phyloP scores from a whole-genome alignment of 2,329 filamentous ascomycete genomes.

The Clonostachys sp. region DNA sequence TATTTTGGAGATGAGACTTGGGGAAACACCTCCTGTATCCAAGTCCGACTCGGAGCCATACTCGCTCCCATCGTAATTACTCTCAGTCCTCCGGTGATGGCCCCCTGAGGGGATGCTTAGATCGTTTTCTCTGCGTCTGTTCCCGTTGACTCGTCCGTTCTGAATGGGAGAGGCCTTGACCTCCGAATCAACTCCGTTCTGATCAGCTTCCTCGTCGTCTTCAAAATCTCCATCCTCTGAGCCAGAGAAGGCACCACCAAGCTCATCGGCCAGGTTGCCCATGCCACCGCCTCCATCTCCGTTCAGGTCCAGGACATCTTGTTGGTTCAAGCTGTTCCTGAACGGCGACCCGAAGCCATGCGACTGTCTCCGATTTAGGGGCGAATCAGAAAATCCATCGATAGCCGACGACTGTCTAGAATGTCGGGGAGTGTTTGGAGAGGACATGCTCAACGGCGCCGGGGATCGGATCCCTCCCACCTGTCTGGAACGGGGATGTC shows the following conservation, averaged over 20 bases:
- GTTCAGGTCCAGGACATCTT: constrained; percentile 40
- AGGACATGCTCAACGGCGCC: constrained; percentile 22
- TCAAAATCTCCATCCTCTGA: constrained; percentile 47
- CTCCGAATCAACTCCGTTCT: not conserved
- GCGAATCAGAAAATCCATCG: constrained; percentile 42
- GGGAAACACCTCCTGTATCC: constrained; percentile 63
- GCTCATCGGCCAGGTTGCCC: constrained; percentile 76
- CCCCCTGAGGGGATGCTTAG: constrained; percentile 38
- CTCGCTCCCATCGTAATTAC: constrained; percentile 65
- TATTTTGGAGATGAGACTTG: constrained; percentile 63
- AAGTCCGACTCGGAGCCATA: constrained; percentile 70
- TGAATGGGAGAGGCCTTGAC: not conserved
- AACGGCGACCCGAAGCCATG: constrained; percentile 45
- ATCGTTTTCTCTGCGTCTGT: constrained; percentile 27
- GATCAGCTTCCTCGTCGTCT: constrained; percentile 25
- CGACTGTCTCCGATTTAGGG: constrained; percentile 41
- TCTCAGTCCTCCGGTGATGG: constrained; percentile 46
- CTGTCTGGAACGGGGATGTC: not conserved
- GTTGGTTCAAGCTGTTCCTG: constrained; percentile 41
- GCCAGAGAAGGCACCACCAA: constrained; percentile 68
- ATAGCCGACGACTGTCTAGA: constrained; percentile 53
- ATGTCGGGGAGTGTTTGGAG: constrained; percentile 53
- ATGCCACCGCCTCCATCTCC: constrained; percentile 46
- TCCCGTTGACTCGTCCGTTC: constrained; percentile 7
- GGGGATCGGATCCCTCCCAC: not conserved